Evolutionary conservation across 2,329 filamentous ascomycete genomes (phyloP).

Genomic region (Ophiostoma sp.): DNA sequence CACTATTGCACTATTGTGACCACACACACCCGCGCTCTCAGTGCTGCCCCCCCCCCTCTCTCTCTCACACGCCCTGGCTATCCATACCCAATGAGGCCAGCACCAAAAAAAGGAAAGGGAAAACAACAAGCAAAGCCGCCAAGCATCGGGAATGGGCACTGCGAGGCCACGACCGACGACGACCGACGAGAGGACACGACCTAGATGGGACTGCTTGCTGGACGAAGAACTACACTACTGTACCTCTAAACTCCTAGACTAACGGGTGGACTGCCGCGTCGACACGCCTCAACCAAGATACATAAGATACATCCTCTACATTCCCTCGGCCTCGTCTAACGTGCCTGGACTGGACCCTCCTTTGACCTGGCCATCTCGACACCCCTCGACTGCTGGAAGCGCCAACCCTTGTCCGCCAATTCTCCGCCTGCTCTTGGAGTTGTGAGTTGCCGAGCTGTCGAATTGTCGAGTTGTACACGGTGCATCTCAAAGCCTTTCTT

Average conservation of each 20-base stretch:
- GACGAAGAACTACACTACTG: background rate
- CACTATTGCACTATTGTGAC: background rate
- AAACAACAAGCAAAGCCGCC: constrained; percentile 16
- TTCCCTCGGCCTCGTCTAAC: background rate
- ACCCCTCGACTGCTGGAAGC: background rate
- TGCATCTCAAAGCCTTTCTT: background rate
- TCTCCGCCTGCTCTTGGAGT: background rate
- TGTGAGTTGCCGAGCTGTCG: background rate
- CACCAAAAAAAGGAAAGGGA: constrained; percentile 12
- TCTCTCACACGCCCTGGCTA: constrained; percentile 15
- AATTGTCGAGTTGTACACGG: background rate
- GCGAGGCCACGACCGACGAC: constrained; percentile 6
- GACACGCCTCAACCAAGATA: background rate
- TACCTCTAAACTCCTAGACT: background rate
- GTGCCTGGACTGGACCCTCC: background rate
- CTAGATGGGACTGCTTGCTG: background rate
- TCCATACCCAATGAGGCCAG: constrained; percentile 20
- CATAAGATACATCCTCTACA: background rate
- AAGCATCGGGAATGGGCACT: constrained; percentile 16
- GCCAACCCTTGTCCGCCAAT: background rate
- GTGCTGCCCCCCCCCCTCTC: background rate
- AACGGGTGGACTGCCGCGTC: background rate
- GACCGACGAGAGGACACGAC: background rate
- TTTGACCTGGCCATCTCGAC: background rate
- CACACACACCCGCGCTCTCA: background rate